A percentile compares a stretch with the other conserved stretches of the same genome.
Conservation (phyloP, 2,329 filamentous ascomycete genomes). For the Diaporthe nobilis region DNA sequence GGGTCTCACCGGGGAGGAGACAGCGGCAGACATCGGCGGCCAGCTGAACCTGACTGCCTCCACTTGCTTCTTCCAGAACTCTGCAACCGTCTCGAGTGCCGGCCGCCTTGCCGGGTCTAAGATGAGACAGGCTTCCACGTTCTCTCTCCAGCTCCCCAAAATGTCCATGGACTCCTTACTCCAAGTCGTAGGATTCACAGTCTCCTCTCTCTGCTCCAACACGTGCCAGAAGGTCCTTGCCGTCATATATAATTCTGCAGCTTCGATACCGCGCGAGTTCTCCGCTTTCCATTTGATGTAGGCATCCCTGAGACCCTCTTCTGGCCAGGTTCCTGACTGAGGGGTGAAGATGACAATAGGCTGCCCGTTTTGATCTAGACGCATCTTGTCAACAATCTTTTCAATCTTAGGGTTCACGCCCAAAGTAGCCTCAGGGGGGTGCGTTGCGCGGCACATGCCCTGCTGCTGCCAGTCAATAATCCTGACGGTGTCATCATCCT, state of each 20-base stretch:
- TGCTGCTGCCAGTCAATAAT: conserved; percentile 22
- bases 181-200: not conserved
- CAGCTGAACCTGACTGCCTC: no score
- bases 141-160: not conserved
- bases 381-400: conserved; percentile 12
- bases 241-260: not conserved
- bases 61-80: conserved; percentile 10
- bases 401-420: not conserved
- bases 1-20: no score
- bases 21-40: no score
- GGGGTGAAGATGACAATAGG: not conserved
- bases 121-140: not conserved
- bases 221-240: conserved; percentile 3
- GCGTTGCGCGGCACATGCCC: conserved; percentile 12
- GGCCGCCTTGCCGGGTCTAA: not conserved
- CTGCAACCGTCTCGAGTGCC: not conserved
- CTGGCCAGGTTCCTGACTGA: not conserved
- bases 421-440: conserved; percentile 10
- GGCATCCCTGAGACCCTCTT: not conserved
- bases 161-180: not conserved
- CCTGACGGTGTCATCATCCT: not conserved
- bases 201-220: conserved; percentile 5
- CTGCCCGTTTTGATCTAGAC: not conserved
- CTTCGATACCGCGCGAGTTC: not conserved
- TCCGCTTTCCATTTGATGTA: not conserved